Evolutionary conservation across 371 early-diverging fungal genomes (phyloP).

Genomic region (Mortierella sp.): DNA sequence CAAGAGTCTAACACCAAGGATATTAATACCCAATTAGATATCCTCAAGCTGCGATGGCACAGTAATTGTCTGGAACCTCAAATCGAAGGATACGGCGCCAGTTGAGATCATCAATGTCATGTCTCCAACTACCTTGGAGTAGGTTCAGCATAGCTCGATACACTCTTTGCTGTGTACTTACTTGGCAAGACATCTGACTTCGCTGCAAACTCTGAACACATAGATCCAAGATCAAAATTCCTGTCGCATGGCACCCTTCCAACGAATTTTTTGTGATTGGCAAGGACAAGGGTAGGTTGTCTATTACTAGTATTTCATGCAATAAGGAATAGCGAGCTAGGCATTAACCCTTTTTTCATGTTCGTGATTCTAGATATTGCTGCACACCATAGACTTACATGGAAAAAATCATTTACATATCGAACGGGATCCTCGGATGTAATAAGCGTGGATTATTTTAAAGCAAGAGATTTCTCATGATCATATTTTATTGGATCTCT

Average conservation of each 20-base stretch:
- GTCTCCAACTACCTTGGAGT: constrained; percentile 36
- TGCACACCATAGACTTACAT: constrained; percentile 43
- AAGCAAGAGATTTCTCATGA: not conserved
- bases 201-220: not conserved
- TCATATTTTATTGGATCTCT: not conserved
- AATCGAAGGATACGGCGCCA: constrained; percentile 57
- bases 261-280: constrained; percentile 48
- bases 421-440: constrained; percentile 29
- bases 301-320: no score
- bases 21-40: constrained; percentile 12
- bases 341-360: not conserved
- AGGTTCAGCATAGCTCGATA: not conserved
- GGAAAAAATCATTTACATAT: constrained; percentile 53
- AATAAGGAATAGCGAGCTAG: no score
- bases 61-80: constrained; percentile 72
- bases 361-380: constrained; percentile 21
- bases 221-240: constrained; percentile 28
- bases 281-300: constrained; percentile 32
- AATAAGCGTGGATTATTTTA: not conserved
- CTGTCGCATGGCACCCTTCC: constrained; percentile 67
- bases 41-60: constrained; percentile 74
- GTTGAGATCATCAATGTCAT: constrained; percentile 47
- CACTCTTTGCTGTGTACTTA: not conserved
- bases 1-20: not conserved
- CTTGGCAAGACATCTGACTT: not conserved